Conservation (phyloP, 2,329 filamentous ascomycete species). For the Fusarium palustre region DNA sequence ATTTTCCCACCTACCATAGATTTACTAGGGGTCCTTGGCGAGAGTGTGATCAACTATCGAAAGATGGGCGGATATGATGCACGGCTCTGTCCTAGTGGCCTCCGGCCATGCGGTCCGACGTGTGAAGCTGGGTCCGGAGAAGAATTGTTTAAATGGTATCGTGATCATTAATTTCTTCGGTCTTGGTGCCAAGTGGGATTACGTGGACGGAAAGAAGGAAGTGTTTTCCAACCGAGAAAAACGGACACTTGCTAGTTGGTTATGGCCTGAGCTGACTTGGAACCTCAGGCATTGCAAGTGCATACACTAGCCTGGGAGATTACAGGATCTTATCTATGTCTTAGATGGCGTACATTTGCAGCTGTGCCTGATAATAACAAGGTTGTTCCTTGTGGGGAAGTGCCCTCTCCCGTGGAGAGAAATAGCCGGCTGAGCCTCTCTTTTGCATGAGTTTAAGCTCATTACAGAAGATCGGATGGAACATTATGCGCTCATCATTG, state of each 20-base stretch:
- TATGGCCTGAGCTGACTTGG: background rate
- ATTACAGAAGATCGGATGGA: background rate
- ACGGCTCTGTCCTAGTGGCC: slow-evolving; percentile 4
- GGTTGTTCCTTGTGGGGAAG: slow-evolving; percentile 4
- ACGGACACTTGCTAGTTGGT: background rate
- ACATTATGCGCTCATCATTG: slow-evolving; percentile 1
- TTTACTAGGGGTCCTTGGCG: background rate
- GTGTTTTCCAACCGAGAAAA: background rate
- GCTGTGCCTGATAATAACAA: background rate
- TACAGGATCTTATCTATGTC: slow-evolving; percentile 3
- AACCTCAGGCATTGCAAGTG: background rate
- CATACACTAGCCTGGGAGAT: background rate
- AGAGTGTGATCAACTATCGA: background rate
- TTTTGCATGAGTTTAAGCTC: background rate
- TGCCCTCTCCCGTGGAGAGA: background rate
- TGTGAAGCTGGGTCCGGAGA: background rate
- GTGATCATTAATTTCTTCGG: background rate
- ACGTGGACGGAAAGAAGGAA: slow-evolving; percentile 4
- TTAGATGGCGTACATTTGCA: slow-evolving; percentile 1
- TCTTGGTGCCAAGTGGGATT: background rate
- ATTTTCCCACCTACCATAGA: slow-evolving; percentile 28
- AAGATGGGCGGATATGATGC: slow-evolving; percentile 1
- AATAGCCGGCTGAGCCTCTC: slow-evolving; percentile 5
- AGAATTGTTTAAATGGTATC: background rate
- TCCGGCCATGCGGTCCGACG: background rate